A percentile compares a stretch with the other conserved stretches of the same genome.
Evolutionary conservation across 2,329 filamentous ascomycete genomes (phyloP).

Genomic region (Bipolaris victoriae): DNA sequence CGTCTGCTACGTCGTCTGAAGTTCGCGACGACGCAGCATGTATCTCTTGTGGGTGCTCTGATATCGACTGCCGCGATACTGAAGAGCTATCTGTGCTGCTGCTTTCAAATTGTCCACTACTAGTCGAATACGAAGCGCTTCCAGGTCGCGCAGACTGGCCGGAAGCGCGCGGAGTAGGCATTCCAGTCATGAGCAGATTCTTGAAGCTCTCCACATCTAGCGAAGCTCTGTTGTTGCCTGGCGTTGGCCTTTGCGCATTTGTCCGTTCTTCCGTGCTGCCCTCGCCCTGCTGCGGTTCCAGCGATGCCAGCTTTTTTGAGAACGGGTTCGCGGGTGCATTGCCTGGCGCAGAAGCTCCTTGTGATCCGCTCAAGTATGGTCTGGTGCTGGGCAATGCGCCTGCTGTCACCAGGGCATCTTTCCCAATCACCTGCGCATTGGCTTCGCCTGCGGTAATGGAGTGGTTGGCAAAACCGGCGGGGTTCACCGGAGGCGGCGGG

Average conservation of each 20-base stretch:
- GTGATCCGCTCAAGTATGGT: slow-evolving; percentile 19
- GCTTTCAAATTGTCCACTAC: slow-evolving; percentile 46
- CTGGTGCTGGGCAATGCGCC: slow-evolving; percentile 33
- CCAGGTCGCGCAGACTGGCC: slow-evolving; percentile 33
- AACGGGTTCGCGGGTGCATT: slow-evolving; percentile 47
- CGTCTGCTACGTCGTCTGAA: slow-evolving; percentile 63
- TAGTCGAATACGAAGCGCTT: slow-evolving; percentile 30
- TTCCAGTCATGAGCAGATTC: slow-evolving; percentile 75
- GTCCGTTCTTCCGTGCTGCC: slow-evolving; percentile 35
- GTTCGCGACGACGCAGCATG: slow-evolving; percentile 61
- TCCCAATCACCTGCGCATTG: slow-evolving; percentile 20
- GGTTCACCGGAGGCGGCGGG: slow-evolving; percentile 23
- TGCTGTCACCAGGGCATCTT: slow-evolving; percentile 35
- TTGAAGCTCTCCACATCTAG: slow-evolving; percentile 82
- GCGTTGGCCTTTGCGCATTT: slow-evolving; percentile 29
- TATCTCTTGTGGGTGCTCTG: slow-evolving; percentile 57
- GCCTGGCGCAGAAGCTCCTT: slow-evolving; percentile 23
- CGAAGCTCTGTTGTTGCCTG: slow-evolving; percentile 49
- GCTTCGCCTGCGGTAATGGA: slow-evolving; percentile 21
- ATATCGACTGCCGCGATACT: slow-evolving; percentile 64
- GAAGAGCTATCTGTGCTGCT: slow-evolving; percentile 66
- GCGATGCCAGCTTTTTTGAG: slow-evolving; percentile 47
- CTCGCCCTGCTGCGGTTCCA: slow-evolving; percentile 39
- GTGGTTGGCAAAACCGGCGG: slow-evolving; percentile 29
- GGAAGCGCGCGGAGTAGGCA: slow-evolving; percentile 52